Evolutionary conservation across 2,329 filamentous ascomycete species (phyloP).

Genomic region (Venturia effusa): DNA sequence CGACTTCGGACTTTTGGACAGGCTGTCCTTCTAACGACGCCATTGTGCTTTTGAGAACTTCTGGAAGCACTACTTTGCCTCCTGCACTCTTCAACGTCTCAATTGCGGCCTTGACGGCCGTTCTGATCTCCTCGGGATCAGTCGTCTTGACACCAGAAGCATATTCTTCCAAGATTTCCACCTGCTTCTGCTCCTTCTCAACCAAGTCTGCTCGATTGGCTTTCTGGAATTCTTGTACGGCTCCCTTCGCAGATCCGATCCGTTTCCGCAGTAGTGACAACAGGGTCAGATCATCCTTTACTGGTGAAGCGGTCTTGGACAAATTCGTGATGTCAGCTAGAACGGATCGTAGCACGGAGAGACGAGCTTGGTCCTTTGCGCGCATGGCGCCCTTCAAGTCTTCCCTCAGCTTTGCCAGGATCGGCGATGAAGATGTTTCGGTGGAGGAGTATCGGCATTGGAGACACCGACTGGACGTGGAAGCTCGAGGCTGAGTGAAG

Average conservation of each 20-base stretch:
- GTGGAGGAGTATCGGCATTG: conserved; percentile 9
- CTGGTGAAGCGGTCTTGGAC: conserved; percentile 60
- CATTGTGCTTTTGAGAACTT: conserved; percentile 52
- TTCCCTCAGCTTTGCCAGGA: conserved; percentile 33
- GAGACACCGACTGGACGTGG: conserved; percentile 13
- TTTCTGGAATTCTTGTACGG: conserved; percentile 51
- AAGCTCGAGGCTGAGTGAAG: conserved; percentile 11
- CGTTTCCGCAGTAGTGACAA: conserved; percentile 57
- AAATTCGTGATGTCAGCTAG: conserved; percentile 64
- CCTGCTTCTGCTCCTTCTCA: conserved; percentile 57
- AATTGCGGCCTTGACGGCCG: conserved; percentile 42
- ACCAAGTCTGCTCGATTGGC: conserved; percentile 59
- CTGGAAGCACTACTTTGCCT: conserved; percentile 42
- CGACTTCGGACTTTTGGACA: conserved; percentile 52
- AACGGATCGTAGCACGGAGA: conserved; percentile 57
- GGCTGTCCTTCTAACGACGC: conserved; percentile 50
- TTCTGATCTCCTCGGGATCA: conserved; percentile 46
- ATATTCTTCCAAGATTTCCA: conserved; percentile 56
- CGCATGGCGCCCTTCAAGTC: conserved; percentile 39
- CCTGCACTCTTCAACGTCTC: conserved; percentile 40
- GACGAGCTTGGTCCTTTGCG: conserved; percentile 43
- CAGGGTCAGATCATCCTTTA: conserved; percentile 59
- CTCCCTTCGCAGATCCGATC: conserved; percentile 45
- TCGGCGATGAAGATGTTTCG: conserved; percentile 22
- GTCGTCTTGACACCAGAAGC: conserved; percentile 47